Percentiles rank a stretch among this genome's conserved stretches.
Conservation (phyloP, 768 basidiomycete genomes). For the Pleurotus sapidus region DNA sequence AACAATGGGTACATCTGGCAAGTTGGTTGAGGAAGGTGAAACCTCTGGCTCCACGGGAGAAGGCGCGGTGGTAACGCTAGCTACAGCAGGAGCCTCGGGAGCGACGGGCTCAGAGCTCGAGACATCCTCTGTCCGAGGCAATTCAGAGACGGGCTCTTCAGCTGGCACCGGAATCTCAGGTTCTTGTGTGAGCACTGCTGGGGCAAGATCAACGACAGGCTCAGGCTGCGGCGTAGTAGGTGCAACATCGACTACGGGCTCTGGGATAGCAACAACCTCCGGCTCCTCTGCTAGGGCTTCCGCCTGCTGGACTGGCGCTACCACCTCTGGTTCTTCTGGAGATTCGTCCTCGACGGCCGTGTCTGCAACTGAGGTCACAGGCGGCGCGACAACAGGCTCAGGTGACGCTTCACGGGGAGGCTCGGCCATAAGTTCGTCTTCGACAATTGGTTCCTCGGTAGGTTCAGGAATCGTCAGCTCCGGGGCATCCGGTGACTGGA, state of each 20-base stretch:
- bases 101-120: not conserved
- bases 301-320: too few relatives aligned
- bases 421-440: slow-evolving; percentile 11
- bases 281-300: not conserved
- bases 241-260: not conserved
- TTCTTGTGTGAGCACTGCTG: not conserved
- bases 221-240: not conserved
- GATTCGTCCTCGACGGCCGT: not conserved
- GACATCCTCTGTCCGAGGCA: too few relatives aligned
- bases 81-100: slow-evolving; percentile 2
- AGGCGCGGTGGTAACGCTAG: not conserved
- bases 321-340: not conserved
- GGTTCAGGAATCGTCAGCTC: slow-evolving; percentile 8
- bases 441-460: slow-evolving; percentile 11
- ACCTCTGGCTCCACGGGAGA: not conserved
- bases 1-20: slow-evolving; percentile 16
- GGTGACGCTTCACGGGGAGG: not conserved
- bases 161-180: not conserved
- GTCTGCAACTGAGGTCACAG: not conserved
- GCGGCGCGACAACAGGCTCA: not conserved
- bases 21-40: slow-evolving; percentile 7
- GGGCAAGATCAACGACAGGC: not conserved
- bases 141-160: too few relatives aligned
- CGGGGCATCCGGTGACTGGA: not conserved
- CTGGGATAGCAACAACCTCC: not conserved